phyloP scores from a whole-genome alignment of 1,139 yeast genomes.

The Pichia inconspicua region DNA sequence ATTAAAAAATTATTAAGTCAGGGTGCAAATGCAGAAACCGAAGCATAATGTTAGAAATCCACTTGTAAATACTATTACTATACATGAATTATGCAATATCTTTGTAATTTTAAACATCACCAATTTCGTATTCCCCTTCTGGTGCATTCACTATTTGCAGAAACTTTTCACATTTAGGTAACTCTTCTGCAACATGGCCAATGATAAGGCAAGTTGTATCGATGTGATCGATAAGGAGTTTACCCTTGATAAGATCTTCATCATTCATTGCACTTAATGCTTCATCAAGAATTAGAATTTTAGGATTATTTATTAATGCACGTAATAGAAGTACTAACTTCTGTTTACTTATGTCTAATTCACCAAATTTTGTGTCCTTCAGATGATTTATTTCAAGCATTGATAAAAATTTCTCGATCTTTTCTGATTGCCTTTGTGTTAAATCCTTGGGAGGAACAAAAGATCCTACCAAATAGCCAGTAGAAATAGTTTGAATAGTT shows the following conservation, averaged over 20 bases:
- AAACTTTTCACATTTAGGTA: conserved; percentile 49
- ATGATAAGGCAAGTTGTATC: conserved; percentile 58
- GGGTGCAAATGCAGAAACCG: not conserved
- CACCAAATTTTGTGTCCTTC: conserved; percentile 38
- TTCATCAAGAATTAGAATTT: conserved; percentile 76
- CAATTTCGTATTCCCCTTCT: conserved; percentile 26
- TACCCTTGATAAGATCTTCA: conserved; percentile 56
- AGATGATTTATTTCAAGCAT: conserved; percentile 30
- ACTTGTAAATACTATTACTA: not conserved
- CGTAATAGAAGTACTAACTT: conserved; percentile 70
- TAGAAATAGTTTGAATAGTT: conserved; percentile 53
- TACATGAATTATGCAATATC: not conserved
- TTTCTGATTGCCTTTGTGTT: conserved; percentile 28
- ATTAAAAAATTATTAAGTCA: conserved; percentile 16
- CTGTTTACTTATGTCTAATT: conserved; percentile 64
- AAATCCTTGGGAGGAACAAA: conserved; percentile 35
- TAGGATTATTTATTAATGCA: conserved; percentile 70
- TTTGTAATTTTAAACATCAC: conserved; percentile 12
- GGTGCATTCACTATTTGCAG: conserved; percentile 32
- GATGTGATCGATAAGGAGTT: conserved; percentile 51
- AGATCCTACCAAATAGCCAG: conserved; percentile 69
- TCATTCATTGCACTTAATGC: conserved; percentile 90
- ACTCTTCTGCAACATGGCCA: conserved; percentile 65
- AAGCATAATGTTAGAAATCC: not conserved
- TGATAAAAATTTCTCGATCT: conserved; percentile 30